Evolutionary conservation across 169 alveolate genomes (phyloP).

Genomic region (Eimeria mitis): DNA sequence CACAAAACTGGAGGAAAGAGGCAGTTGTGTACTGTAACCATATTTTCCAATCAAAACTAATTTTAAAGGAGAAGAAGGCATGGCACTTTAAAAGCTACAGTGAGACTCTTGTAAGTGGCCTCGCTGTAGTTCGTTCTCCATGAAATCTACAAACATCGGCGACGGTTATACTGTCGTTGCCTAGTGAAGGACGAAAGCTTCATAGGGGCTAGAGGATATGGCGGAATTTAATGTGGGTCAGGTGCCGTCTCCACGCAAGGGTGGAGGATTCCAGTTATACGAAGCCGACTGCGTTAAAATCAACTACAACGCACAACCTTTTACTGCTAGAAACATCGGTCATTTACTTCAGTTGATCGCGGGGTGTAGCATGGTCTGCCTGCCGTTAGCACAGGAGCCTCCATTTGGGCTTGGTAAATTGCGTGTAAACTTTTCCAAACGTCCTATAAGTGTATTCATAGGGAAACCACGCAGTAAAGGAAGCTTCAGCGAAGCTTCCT

Average conservation of each 20-base stretch:
- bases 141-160: neutral
- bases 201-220: neutral
- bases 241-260: neutral
- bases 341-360: too few relatives aligned
- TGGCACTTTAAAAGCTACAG: neutral
- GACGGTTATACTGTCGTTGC: neutral
- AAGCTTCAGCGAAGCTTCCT: too few relatives aligned
- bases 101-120: neutral
- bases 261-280: neutral
- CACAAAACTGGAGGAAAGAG: neutral
- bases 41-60: neutral
- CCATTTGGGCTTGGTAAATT: too few relatives aligned
- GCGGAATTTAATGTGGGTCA: neutral
- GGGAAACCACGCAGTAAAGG: too few relatives aligned
- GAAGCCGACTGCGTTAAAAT: neutral
- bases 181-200: neutral
- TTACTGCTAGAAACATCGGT: neutral
- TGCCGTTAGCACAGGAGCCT: too few relatives aligned
- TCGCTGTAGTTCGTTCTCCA: neutral
- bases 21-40: neutral
- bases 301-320: neutral
- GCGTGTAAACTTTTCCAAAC: too few relatives aligned
- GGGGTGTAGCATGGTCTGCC: too few relatives aligned
- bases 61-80: neutral
- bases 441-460: too few relatives aligned